These are phyloP conservation scores for Kluyveromyces sp. DNA, from an alignment of 1,139 yeast genomes.

Conservation along the genomic window DNA sequence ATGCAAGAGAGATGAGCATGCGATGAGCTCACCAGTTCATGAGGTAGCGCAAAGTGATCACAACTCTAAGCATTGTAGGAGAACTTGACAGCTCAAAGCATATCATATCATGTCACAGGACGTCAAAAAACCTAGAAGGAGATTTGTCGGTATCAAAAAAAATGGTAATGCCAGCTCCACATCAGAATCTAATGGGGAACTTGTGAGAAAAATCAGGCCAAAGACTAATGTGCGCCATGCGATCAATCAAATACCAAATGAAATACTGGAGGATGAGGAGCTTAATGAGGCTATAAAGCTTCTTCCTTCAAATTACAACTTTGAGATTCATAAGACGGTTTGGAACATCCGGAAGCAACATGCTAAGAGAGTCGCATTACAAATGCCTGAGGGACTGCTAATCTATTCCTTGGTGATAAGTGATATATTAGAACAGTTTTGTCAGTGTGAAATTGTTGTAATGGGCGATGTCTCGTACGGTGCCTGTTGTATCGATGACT, in stretches of 20 bases:
- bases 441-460: conserved; percentile 77
- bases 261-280: conserved; percentile 70
- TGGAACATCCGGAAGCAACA: conserved; percentile 77
- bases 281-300: conserved; percentile 73
- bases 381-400: conserved; percentile 94
- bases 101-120: neutral
- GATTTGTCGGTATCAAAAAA: conserved; percentile 40
- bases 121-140: conserved; percentile 34
- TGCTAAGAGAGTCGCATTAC: conserved; percentile 81
- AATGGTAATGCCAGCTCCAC: conserved; percentile 9
- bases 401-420: conserved; percentile 81
- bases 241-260: conserved; percentile 85
- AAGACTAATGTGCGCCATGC: conserved; percentile 42
- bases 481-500: conserved; percentile 97
- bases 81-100: neutral
- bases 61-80: no score
- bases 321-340: conserved; percentile 90
- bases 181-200: conserved; percentile 18
- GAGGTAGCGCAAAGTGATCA: no score
- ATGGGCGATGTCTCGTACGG: conserved; percentile 99
- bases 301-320: conserved; percentile 85
- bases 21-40: no score
- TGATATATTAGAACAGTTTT: conserved; percentile 88
- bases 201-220: conserved; percentile 29
- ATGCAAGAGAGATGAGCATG: no score